These are phyloP conservation scores for Candida albicans DNA, from an alignment of 1,139 yeast genomes.

Conservation along the genomic window DNA sequence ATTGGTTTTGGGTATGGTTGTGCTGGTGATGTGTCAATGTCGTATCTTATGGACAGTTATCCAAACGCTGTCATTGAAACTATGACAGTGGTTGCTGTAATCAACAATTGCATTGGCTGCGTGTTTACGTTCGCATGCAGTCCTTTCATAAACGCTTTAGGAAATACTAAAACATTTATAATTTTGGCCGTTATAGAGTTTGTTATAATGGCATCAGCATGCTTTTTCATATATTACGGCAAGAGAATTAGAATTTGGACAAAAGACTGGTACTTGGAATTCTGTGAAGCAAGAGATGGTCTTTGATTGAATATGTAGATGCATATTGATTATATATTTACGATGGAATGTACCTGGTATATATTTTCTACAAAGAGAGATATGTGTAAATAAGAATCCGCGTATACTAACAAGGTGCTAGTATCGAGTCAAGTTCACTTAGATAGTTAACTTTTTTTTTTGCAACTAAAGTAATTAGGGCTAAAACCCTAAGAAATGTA, in stretches of 20 bases:
- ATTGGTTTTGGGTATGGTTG: slow-evolving; percentile 75
- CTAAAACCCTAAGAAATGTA: slow-evolving; percentile 2
- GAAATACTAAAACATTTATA: slow-evolving; percentile 69
- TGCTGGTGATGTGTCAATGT: slow-evolving; percentile 70
- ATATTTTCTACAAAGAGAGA: no score
- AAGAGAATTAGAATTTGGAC: slow-evolving; percentile 37
- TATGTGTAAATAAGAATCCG: no score
- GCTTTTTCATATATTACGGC: slow-evolving; percentile 35
- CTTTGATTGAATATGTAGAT: slow-evolving; percentile 3
- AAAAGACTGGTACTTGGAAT: slow-evolving; percentile 30
- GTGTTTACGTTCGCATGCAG: slow-evolving; percentile 77
- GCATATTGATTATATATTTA: not conserved
- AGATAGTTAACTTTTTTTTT: not conserved
- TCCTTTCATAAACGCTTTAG: slow-evolving; percentile 64
- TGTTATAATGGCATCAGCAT: slow-evolving; percentile 37
- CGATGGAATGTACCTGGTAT: not conserved
- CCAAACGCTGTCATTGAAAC: slow-evolving; percentile 77
- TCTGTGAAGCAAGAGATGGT: slow-evolving; percentile 14
- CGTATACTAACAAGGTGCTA: no score
- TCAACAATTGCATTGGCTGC: slow-evolving; percentile 74
- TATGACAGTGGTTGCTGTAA: slow-evolving; percentile 81
- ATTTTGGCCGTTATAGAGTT: slow-evolving; percentile 71
- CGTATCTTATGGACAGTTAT: slow-evolving; percentile 69
- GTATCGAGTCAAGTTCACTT: no score
- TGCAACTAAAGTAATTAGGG: slow-evolving; percentile 4